Percentiles rank a stretch among this genome's conserved stretches.
phyloP scores from a whole-genome alignment of 2,329 filamentous ascomycete species.

The Penicillium sclerotiorum region DNA sequence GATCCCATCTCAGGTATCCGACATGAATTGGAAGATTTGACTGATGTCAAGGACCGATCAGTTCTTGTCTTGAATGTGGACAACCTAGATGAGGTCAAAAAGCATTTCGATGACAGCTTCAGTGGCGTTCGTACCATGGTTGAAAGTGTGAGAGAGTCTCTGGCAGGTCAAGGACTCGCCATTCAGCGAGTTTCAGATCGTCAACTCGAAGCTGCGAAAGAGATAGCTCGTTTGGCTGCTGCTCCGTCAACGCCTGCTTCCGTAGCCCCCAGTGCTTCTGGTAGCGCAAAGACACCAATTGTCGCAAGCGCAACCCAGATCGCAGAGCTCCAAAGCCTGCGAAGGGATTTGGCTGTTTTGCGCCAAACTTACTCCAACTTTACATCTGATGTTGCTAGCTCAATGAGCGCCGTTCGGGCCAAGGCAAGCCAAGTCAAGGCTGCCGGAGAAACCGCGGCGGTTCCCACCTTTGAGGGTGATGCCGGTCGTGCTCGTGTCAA shows the following conservation, averaged over 20 bases:
- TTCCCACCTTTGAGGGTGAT: slow-evolving; percentile 74
- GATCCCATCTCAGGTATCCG: slow-evolving; percentile 94
- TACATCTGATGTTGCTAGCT: slow-evolving; percentile 81
- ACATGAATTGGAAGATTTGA: slow-evolving; percentile 91
- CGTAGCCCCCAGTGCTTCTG: slow-evolving; percentile 26
- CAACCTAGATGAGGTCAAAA: slow-evolving; percentile 90
- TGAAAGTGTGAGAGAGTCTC: slow-evolving; percentile 79
- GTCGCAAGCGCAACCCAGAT: slow-evolving; percentile 62
- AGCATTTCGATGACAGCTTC: slow-evolving; percentile 91
- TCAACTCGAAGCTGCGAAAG: slow-evolving; percentile 85
- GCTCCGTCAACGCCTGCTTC: slow-evolving; percentile 43
- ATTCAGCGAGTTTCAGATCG: slow-evolving; percentile 87
- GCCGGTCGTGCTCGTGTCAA: slow-evolving; percentile 85
- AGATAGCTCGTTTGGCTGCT: slow-evolving; percentile 70
- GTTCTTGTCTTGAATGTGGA: slow-evolving; percentile 96
- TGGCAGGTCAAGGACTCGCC: slow-evolving; percentile 79
- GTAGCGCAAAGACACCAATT: slow-evolving; percentile 29
- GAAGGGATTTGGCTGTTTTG: slow-evolving; percentile 85
- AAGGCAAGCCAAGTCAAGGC: slow-evolving; percentile 83
- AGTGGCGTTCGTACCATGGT: slow-evolving; percentile 77
- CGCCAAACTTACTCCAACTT: slow-evolving; percentile 93
- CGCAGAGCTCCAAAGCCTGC: slow-evolving; percentile 76
- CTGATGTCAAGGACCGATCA: slow-evolving; percentile 89
- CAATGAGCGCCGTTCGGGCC: slow-evolving; percentile 78
- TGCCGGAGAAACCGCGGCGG: slow-evolving; percentile 68